Conservation (phyloP, 169 alveolate genomes). For the Ichthyophthirius multifiliis region DNA sequence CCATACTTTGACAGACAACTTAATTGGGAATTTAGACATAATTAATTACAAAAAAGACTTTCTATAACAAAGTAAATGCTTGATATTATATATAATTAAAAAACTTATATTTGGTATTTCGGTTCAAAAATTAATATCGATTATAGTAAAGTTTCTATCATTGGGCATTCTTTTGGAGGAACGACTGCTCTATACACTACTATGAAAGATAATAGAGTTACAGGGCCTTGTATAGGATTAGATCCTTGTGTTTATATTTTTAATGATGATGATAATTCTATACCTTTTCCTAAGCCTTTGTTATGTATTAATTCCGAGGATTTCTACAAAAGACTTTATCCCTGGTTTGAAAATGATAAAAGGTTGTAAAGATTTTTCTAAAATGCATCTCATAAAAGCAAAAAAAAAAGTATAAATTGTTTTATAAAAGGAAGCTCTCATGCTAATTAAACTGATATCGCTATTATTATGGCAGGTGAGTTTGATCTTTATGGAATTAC, state of each 20-base stretch:
- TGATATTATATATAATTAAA: constrained; percentile 11
- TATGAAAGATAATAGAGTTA: constrained; percentile 5
- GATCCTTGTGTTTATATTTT: constrained; percentile 23
- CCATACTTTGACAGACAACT: constrained; percentile 1
- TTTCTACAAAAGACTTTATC: constrained; percentile 26
- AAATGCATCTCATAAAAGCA: neutral
- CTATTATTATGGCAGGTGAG: neutral
- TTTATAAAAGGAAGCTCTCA: neutral
- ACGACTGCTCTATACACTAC: constrained; percentile 15
- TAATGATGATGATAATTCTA: neutral
- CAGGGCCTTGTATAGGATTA: constrained; percentile 6
- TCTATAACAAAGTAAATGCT: neutral
- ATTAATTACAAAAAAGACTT: constrained; percentile 11
- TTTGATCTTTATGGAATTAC: constrained; percentile 3
- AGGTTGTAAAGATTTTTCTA: constrained; percentile 5
- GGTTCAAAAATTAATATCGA: neutral
- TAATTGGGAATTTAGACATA: constrained; percentile 18
- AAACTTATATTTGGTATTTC: neutral
- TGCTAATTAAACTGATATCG: neutral
- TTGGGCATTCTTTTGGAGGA: constrained; percentile 41
- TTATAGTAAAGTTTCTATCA: constrained; percentile 1
- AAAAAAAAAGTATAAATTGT: neutral
- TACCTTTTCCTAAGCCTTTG: constrained; percentile 8
- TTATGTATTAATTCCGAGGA: constrained; percentile 28
- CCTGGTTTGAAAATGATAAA: constrained; percentile 30